Evolutionary conservation across 495 filamentous ascomycete species (phyloP).

Genomic region (Lineolata rhizophorae): DNA sequence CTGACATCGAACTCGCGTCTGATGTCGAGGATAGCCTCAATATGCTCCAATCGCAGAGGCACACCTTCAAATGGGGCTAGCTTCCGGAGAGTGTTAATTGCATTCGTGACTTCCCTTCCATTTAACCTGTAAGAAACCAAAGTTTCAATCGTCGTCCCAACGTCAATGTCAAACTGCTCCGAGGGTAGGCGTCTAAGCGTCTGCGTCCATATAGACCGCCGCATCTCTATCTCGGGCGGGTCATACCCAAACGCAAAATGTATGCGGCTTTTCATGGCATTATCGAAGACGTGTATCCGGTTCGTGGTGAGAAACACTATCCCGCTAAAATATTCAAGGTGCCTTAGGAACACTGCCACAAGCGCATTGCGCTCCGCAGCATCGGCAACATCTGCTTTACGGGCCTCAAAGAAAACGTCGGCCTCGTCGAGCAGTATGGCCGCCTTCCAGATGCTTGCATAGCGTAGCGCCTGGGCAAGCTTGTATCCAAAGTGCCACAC

Average conservation of each 20-base stretch:
- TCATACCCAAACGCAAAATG: slow-evolving; percentile 20
- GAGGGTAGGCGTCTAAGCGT: slow-evolving; percentile 1
- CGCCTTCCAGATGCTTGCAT: slow-evolving; percentile 14
- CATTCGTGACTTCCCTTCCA: slow-evolving; percentile 18
- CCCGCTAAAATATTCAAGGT: slow-evolving; percentile 11
- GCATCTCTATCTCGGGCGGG: slow-evolving; percentile 3
- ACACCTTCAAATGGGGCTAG: slow-evolving; percentile 14
- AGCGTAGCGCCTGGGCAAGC: neutral
- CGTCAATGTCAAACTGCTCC: slow-evolving; percentile 3
- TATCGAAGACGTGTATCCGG: slow-evolving; percentile 9
- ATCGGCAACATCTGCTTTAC: slow-evolving; percentile 5
- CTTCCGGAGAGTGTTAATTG: slow-evolving; percentile 18
- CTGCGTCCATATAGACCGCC: slow-evolving; percentile 5
- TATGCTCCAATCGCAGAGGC: slow-evolving; percentile 10
- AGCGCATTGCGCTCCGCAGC: slow-evolving; percentile 6
- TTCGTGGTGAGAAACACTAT: slow-evolving; percentile 11
- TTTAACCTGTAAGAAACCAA: slow-evolving; percentile 11
- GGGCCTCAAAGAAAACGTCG: slow-evolving; percentile 13
- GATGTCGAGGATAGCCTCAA: slow-evolving; percentile 12
- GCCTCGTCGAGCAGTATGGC: slow-evolving; percentile 17
- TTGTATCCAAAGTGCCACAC: neutral
- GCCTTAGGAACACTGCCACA: slow-evolving; percentile 10
- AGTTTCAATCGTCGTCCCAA: slow-evolving; percentile 3
- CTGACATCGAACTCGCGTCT: slow-evolving; percentile 8
- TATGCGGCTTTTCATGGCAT: slow-evolving; percentile 13